Conservation (phyloP, 176 grass and related monocot species). For the Aegilops tauschii region DNA sequence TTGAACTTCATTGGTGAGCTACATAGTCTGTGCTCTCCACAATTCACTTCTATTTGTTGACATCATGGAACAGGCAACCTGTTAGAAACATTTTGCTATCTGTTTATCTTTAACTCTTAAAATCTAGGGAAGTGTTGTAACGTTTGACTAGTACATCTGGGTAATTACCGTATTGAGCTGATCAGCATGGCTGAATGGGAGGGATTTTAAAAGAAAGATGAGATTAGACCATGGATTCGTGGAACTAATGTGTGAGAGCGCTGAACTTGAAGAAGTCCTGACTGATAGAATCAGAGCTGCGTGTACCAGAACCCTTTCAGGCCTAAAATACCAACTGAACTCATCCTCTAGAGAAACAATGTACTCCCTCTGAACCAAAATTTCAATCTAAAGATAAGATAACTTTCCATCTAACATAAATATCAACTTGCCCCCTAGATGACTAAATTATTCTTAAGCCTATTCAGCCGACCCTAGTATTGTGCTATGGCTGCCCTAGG, state of each 20-base stretch:
- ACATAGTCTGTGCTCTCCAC: not conserved
- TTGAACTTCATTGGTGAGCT: slow-evolving; percentile 76
- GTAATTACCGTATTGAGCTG: not conserved
- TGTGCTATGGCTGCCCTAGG: not conserved
- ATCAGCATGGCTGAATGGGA: not conserved
- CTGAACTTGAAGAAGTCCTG: not conserved
- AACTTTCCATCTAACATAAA: not conserved
- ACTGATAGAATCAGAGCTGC: not conserved
- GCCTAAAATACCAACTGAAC: not conserved
- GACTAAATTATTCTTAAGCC: not conserved
- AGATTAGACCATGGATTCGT: not conserved
- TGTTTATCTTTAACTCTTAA: slow-evolving; percentile 4
- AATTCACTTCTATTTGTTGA: not conserved
- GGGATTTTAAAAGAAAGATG: not conserved
- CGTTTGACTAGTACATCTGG: not conserved
- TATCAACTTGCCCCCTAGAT: not conserved
- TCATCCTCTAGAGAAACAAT: not conserved
- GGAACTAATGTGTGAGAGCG: not conserved
- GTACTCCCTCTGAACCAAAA: not conserved
- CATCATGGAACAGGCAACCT: not conserved
- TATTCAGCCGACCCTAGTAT: not conserved
- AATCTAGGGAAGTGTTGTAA: not conserved
- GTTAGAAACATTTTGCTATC: not conserved
- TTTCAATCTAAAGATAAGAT: not conserved
- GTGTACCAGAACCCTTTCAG: not conserved